Base-by-base conservation (phyloP, 371 early-diverging fungal genomes). In the Syncephalastrum racemosum region DNA sequence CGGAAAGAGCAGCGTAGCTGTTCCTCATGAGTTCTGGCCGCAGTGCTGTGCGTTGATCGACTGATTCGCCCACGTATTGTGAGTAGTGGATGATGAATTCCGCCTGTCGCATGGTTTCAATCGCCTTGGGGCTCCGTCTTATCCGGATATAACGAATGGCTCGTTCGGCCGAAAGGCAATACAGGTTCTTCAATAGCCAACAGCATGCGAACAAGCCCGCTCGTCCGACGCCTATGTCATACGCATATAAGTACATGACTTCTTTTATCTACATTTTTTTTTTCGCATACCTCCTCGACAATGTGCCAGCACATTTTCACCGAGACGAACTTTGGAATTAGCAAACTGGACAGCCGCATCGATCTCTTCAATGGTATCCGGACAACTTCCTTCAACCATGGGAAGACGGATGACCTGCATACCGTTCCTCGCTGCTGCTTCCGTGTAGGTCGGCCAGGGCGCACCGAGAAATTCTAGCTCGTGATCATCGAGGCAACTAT, bases 161-260 rank as follows among this genome's bases (percentile, higher is more conserved):
- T 22, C 76, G 70, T 47, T 77, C 80, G 5, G 84, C 83, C 1
- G 70, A 60, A 27, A 53, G 49, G 58, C 81, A 84, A 36, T 77
- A 77, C 13, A 68, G 62, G 40, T 74, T 79, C 39, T 81, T 70
- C n/a, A 91, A 54, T 39, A 91, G 54, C 80, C 84, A 88, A 53
- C 91, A 91, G 53, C 87, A 88, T 4, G 89, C 91, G 46, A 91
- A 77, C 39, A 91, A 59, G 3, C 90, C 91, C 7, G 91, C 91
- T 39, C 91, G 68, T 13, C 91, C 91, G 12, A 91, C 86, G 41
- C 90, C 90, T 85, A 53, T 23, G 5, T 23, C 16, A 25, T 46
- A 15, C 5, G 16, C 31, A n/a, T 6, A 5, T 18, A 36, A 36
- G 31, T 49, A 18, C 20, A 50, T 18, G 4, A 13, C 18, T 15